Conservation (phyloP, 768 basidiomycete genomes). For the Xanthoconium purpureum region DNA sequence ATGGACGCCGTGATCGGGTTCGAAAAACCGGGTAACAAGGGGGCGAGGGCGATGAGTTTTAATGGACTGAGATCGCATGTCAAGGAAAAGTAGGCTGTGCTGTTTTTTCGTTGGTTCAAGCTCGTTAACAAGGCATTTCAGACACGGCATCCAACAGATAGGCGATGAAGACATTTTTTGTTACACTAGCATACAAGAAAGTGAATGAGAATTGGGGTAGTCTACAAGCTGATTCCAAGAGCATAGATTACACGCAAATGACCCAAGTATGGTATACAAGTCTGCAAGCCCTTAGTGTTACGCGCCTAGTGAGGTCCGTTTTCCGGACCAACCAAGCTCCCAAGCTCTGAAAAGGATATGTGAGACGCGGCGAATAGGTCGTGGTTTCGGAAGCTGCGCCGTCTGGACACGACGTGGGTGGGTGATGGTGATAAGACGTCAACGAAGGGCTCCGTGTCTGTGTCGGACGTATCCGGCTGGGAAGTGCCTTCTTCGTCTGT, state of each 20-base stretch:
- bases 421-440: conserved; percentile 23
- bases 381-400: conserved; percentile 22
- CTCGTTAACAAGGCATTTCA: conserved; percentile 23
- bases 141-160: conserved; percentile 47
- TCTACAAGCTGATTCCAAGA: neutral
- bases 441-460: conserved; percentile 13
- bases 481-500: neutral
- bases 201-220: neutral
- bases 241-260: no score
- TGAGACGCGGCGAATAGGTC: conserved; percentile 26
- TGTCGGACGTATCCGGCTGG: neutral
- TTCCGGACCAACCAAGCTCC: conserved; percentile 19
- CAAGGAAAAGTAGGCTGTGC: conserved; percentile 51
- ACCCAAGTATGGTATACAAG: no score
- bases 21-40: neutral
- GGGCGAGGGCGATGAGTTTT: conserved; percentile 40
- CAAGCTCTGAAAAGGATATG: conserved; percentile 27
- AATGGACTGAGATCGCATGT: conserved; percentile 61
- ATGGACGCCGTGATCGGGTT: neutral
- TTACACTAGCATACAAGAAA: neutral
- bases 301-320: neutral
- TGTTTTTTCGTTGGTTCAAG: neutral
- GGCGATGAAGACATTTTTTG: conserved; percentile 56
- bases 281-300: no score
- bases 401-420: conserved; percentile 3